Evolutionary conservation across 2,329 filamentous ascomycete genomes (phyloP), one percentile per base, ranked within the genome.

Genomic region (Penicillium sp.): DNA sequence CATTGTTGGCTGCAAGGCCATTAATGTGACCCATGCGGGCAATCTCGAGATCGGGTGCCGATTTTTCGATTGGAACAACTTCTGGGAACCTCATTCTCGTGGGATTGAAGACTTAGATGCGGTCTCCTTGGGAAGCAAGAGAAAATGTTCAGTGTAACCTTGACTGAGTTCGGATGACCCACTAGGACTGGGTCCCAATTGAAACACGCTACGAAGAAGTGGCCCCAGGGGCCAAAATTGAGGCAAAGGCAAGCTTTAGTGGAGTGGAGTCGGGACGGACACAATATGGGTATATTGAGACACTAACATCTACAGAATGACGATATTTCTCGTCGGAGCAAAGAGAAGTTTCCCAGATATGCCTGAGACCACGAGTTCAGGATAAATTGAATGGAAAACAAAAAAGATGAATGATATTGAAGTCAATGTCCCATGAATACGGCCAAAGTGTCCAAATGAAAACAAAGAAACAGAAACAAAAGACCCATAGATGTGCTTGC

Each of bases 401-500:
- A 28, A 8, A 28, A n/a, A 17, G 2, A 17, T 12, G n/a, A 30
- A 50, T 50, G 17, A 26, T 47, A 50, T 33, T 33, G 17, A n/a
- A 12, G 45, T 33, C 45, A 30, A 50, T 12, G 45, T 12, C 26
- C 45, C 26, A 13, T 5, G 17, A 49, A 13, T 38, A 28, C n/a
- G 8, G 22, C 33, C 50, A 37, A 53, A 35, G 17, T 26, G 30
- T 53, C 35, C 50, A 26, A 53, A 9, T 9, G 53, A 56, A 55
- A 37, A 15, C 7, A 40, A 33, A 51, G 17, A 13, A 17, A 28
- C 17, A 49, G 10, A 28, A 17, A 17, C 0, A 56, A 63, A 65
- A 50, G 8, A 42, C 40, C 50, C 59, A 56, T 62, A 54, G 58
- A 66, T 58, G 61, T 62, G 67, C 65, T 65, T 61, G 60, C 57